These are phyloP conservation scores for Geranium rotundifolium DNA, from an alignment of 345 rosid genomes.

Conservation along the genomic window DNA sequence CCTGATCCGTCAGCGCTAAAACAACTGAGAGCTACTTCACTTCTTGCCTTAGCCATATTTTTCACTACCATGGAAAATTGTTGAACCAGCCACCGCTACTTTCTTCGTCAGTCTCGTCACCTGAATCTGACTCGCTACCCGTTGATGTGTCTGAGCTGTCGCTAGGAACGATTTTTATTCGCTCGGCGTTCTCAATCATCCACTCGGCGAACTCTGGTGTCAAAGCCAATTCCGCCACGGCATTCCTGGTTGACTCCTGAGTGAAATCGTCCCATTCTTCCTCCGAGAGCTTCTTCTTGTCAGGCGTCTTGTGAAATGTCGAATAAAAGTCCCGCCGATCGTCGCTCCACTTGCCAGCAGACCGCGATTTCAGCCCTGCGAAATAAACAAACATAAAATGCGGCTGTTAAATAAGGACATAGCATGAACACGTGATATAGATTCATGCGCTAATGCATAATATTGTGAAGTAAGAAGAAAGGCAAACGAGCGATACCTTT, in stretches of 20 bases:
- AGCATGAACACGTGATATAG: neutral
- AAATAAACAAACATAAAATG: neutral
- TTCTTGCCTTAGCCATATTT: neutral
- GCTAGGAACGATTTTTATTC: conserved; percentile 46
- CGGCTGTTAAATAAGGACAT: neutral
- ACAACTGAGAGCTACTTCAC: too few species aligned
- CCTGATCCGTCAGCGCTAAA: too few species aligned
- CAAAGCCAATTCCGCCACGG: conserved; percentile 52
- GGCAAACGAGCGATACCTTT: conserved; percentile 30
- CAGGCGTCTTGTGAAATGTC: conserved; percentile 48
- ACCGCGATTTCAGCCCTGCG: conserved; percentile 30
- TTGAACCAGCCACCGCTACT: conserved; percentile 20
- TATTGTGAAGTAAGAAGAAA: too few species aligned
- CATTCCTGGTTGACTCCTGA: conserved; percentile 48
- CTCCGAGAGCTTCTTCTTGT: conserved; percentile 45
- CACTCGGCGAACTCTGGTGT: conserved; percentile 69
- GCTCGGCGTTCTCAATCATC: conserved; percentile 57
- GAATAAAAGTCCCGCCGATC: conserved; percentile 46
- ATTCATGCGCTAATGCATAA: too few species aligned
- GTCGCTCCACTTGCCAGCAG: conserved; percentile 7
- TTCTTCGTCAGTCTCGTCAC: conserved; percentile 25
- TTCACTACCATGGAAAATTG: conserved; percentile 26
- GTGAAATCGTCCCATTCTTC: conserved; percentile 76
- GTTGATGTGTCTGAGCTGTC: conserved; percentile 41
- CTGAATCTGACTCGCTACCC: conserved; percentile 61